phyloP scores from a whole-genome alignment of 257 asterid species.

The Cinchona pubescens region DNA sequence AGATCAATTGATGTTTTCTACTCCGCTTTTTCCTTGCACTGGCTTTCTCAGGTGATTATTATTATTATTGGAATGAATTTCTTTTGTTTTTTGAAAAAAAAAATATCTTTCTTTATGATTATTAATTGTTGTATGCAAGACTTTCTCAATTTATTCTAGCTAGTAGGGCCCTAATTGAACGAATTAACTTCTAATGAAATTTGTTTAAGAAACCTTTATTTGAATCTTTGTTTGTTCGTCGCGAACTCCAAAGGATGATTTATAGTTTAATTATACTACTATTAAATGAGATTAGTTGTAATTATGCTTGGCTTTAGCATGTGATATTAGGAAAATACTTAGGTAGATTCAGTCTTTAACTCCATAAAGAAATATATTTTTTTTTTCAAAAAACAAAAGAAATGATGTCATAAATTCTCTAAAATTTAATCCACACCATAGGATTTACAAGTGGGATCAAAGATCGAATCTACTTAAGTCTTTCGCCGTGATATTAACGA shows the following conservation, averaged over 20 bases:
- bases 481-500: too few species aligned
- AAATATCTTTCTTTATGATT: background rate
- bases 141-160: background rate
- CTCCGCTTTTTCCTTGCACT: slow-evolving; percentile 90
- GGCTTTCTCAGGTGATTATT: slow-evolving; percentile 88
- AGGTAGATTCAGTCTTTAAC: too few species aligned
- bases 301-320: background rate
- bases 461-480: too few species aligned
- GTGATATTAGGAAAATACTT: too few species aligned
- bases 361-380: too few species aligned
- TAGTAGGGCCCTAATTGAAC: background rate
- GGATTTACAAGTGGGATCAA: too few species aligned
- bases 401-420: too few species aligned
- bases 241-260: slow-evolving; percentile 27
- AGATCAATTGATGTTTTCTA: slow-evolving; percentile 72
- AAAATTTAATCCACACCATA: too few species aligned
- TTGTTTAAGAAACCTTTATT: background rate
- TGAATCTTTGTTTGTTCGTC: too few species aligned
- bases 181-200: background rate
- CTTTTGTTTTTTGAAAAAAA: background rate
- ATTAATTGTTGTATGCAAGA: background rate
- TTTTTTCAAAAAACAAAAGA: too few species aligned
- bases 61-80: background rate
- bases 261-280: background rate
- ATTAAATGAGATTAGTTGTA: background rate